Percentiles rank a stretch among this genome's conserved stretches.
phyloP scores from a whole-genome alignment of 108 stramenopile genomes.

The Cylindrotheca closterium region DNA sequence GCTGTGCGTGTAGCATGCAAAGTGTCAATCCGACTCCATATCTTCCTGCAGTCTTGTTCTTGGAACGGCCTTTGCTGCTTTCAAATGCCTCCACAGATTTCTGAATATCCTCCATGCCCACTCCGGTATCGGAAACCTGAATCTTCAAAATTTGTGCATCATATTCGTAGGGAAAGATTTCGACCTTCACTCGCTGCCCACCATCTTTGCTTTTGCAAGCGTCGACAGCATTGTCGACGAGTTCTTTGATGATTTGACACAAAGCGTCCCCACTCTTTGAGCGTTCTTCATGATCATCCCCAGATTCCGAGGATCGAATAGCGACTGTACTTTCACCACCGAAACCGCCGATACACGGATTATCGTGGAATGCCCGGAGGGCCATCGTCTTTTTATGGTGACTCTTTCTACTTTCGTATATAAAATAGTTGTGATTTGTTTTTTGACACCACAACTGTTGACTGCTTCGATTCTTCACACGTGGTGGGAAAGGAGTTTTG shows the following conservation, averaged over 20 bases:
- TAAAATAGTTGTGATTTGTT: too few species aligned
- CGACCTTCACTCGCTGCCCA: conserved; percentile 14
- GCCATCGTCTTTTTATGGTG: conserved; percentile 79
- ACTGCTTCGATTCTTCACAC: too few species aligned
- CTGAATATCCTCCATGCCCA: conserved; percentile 81
- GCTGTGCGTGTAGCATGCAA: conserved; percentile 83
- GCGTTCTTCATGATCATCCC: background rate
- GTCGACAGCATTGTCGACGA: conserved; percentile 90
- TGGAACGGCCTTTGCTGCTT: conserved; percentile 49
- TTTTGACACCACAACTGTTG: too few species aligned
- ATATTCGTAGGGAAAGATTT: conserved; percentile 22
- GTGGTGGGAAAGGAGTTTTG: too few species aligned
- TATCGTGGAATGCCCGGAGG: conserved; percentile 71
- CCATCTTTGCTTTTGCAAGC: conserved; percentile 44
- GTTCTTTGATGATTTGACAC: conserved; percentile 87
- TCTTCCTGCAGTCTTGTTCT: conserved; percentile 46
- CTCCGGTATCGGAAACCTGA: conserved; percentile 78
- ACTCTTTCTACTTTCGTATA: too few species aligned
- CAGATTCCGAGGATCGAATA: background rate
- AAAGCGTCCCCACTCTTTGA: conserved; percentile 58
- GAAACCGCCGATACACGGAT: conserved; percentile 85
- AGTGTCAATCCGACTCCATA: conserved; percentile 72
- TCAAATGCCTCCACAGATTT: conserved; percentile 77
- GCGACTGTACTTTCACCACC: conserved; percentile 50
- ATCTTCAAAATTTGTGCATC: conserved; percentile 48